Conservation (phyloP, 2,329 filamentous ascomycete species). For the Elsinoe australis region DNA sequence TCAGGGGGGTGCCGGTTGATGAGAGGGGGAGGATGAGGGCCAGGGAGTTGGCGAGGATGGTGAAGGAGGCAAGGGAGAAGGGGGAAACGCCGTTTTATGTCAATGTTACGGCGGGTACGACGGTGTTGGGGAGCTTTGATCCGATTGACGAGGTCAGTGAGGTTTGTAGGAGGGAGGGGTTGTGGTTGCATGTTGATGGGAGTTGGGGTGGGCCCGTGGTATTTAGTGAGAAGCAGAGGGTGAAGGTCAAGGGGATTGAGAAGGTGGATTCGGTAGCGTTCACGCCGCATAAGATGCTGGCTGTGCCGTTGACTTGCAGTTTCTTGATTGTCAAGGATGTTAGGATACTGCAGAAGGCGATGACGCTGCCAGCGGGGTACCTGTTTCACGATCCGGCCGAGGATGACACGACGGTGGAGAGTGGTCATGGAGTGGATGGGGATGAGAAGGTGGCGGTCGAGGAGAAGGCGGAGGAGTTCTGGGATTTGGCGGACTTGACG, state of each 20-base stretch:
- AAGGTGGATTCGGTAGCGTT: slow-evolving; percentile 75
- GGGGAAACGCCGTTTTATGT: slow-evolving; percentile 86
- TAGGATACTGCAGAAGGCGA: slow-evolving; percentile 68
- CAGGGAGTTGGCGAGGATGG: slow-evolving; percentile 53
- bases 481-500: slow-evolving; percentile 87
- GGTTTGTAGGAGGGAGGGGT: slow-evolving; percentile 60
- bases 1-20: slow-evolving; percentile 70
- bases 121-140: slow-evolving; percentile 83
- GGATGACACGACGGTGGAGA: slow-evolving; percentile 32
- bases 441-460: slow-evolving; percentile 21
- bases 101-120: slow-evolving; percentile 91
- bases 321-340: slow-evolving; percentile 77
- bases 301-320: slow-evolving; percentile 80
- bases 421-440: slow-evolving; percentile 22
- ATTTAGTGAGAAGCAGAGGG: slow-evolving; percentile 59
- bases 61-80: slow-evolving; percentile 53
- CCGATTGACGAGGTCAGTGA: slow-evolving; percentile 62
- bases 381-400: slow-evolving; percentile 38
- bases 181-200: slow-evolving; percentile 92
- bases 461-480: slow-evolving; percentile 48
- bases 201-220: slow-evolving; percentile 82
- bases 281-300: slow-evolving; percentile 97
- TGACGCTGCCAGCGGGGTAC: slow-evolving; percentile 81
- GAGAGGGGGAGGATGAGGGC: slow-evolving; percentile 62
- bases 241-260: slow-evolving; percentile 62